Base-by-base conservation (phyloP, 73 alveolate species). In the Loxodes magnus region DNA sequence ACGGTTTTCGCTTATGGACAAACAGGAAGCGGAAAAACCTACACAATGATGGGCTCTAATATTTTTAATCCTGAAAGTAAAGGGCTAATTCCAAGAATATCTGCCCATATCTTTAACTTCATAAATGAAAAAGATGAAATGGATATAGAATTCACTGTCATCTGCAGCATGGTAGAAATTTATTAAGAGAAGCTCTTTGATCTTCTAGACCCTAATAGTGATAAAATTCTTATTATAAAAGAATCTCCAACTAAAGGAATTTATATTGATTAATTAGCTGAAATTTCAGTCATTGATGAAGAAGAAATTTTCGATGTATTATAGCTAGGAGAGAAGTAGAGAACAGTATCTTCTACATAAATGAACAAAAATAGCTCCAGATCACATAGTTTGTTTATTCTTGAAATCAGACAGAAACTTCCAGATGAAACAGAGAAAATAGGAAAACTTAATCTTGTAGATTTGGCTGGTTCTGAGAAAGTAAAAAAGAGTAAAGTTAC, bases 11-110 rank as follows among this genome's bases (percentile, higher is more conserved):
- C 95, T 21, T 91, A 91, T 70, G 98, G 98, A 9, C 79, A 91
- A 69, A 91, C 98, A 14, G 96, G 97, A n/a, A 68, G 92, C 36
- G 98, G 98, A 30, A 91, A 91, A 57, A 82, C 97, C 16, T 83
- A 70, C 58, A 83, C 98, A 4, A 91, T 91, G 98, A n/a, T 39
- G 53, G 53, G 53, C 9, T 10, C 9, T 39, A 89, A 81, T 56
- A 58, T 71, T 51, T 67, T 64, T 17, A 60, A 67, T 43, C 71
- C 54, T 2, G 79, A 54, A 10, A 38, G 64, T 1, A 71, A 70
- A 50, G 98, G 53, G 1, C 14, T 39, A 1, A 66, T 89, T 14
- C 98, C 98, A 21, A 70, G 98, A 67, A 80, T 86, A 75, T 65
- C 76, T 59, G 79, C 52, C 17, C 61, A 71, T 28, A 67, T 88